Evolutionary conservation across 768 basidiomycete genomes (phyloP), one percentile per base, ranked within the genome.

Genomic region (Mycena kentingensis): DNA sequence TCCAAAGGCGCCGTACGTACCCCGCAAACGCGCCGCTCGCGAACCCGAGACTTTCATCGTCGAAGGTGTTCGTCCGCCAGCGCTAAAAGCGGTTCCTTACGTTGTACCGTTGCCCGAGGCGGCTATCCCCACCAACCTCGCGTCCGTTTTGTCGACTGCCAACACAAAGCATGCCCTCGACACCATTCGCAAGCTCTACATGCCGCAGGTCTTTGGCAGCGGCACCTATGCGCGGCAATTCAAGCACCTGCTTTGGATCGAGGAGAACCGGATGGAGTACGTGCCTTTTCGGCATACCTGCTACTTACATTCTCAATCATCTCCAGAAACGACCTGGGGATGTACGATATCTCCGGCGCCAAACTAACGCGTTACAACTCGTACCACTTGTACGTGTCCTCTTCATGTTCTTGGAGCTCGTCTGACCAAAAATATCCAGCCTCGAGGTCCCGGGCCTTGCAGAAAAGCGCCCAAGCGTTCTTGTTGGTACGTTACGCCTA

Each of bases 391-490:
- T 78, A 44, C 32, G 76, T 58, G 19, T 5, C 16, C 54, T 5
- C 44, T 41, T 41, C 11, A 10, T 49, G 3, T 36, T 46, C 27
- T 36, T 51, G 7, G 6, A 12, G 11, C 10, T 24, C 22, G 5
- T 31, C 15, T 35, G 31, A 52, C 52, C 42, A 27, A 19, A 15
- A 6, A 15, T 46, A 32, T 19, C 15, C 45, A 79, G 77, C 47
- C 64, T 79, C 21, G 53, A 62, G 26, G 75, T 79, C 21, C 75
- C 79, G 13, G 82, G 81, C 1, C 64, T 85, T 6, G 79, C 81
- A 2, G 82, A 84, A 58, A 83, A 82, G 50, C 70, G 82, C 1
- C 79, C 82, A 0, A 79, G 79, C 52, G 76, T 84, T 15, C 72
- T 84, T 4, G 72, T 82, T 28, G 84, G 84, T 74, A 61, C 67